Evolutionary conservation across 768 basidiomycete genomes (phyloP), one percentile per base, ranked within the genome.

Genomic region (Pluteus cervinus): DNA sequence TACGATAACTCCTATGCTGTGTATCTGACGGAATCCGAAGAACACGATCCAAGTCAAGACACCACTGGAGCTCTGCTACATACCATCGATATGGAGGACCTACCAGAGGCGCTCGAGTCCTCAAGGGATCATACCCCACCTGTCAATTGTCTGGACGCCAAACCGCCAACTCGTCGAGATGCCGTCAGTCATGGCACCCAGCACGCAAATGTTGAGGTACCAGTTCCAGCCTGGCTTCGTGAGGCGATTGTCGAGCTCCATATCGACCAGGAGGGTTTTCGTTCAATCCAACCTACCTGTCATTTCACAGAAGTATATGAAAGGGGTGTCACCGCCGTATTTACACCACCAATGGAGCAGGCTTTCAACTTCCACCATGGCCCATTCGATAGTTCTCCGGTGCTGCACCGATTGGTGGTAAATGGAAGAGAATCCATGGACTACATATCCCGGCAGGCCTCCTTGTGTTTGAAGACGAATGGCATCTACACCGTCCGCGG

Each of bases 191-290:
- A 14, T 14, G 42, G n/a, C 37, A 24, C 28, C 11, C 26, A 34
- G 35, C 25, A 42, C 28, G 36, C 44, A 12, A 38, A 46, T 5
- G 42, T 34, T n/a, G 60, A 66, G 18, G 70, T 68, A 0, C 43
- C 52, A 18, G 55, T 65, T 26, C 54, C 76, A 2, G 50, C 56
- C 3, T 83, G 81, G 79, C 65, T 85, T 8, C 65, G 68, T 44
- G 63, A 66, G 26, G 61, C 67, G 20, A 59, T 58, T 26, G 55
- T 89, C 21, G 75, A 83, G 40, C 60, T 90, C 23, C 71, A 78
- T 55, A 79, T 91, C 17, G 89, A 90, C 51, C 89, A 91, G 54
- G 89, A 90, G 60, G 81, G 85, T 3, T 87, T 86, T 49, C 75
- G 86, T 17, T 67, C 72, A 12, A 66, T 80, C 5, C 64, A 65